Evolutionary conservation across 768 basidiomycete genomes (phyloP).

Genomic region (Pisolithus sp.): DNA sequence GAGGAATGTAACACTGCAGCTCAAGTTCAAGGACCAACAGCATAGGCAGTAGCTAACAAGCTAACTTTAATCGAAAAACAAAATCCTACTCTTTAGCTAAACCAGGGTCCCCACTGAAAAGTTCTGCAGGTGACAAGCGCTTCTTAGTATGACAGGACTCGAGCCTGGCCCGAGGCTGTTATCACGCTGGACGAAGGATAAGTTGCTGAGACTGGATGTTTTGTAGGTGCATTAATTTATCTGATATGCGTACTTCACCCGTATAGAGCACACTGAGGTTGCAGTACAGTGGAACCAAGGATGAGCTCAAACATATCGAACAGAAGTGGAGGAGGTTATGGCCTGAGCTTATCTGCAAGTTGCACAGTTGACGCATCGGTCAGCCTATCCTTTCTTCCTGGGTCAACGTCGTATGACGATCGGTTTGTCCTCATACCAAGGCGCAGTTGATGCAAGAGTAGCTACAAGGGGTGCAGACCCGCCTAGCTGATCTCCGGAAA

Average conservation of each 20-base stretch:
- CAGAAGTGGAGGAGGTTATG: constrained; percentile 61
- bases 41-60: too few relatives aligned
- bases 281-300: constrained; percentile 70
- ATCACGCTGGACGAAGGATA: constrained; percentile 70
- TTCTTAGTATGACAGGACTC: constrained; percentile 66
- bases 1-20: too few relatives aligned
- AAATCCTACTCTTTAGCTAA: too few relatives aligned
- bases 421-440: too few relatives aligned
- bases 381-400: too few relatives aligned
- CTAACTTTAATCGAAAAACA: too few relatives aligned
- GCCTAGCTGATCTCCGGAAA: constrained; percentile 39
- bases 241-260: not conserved
- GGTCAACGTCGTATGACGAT: too few relatives aligned
- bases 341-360: too few relatives aligned
- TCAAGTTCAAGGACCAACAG: constrained; percentile 75
- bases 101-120: too few relatives aligned
- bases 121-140: constrained; percentile 71
- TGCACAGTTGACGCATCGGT: constrained; percentile 14
- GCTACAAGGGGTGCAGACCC: too few relatives aligned
- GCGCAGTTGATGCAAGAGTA: too few relatives aligned
- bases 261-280: constrained; percentile 67
- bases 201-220: constrained; percentile 14
- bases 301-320: constrained; percentile 78
- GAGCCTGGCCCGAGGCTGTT: constrained; percentile 77
- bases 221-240: not conserved